These are phyloP conservation scores for Oryza rufipogon DNA, from an alignment of 176 grass and related monocot genomes.

Conservation along the genomic window DNA sequence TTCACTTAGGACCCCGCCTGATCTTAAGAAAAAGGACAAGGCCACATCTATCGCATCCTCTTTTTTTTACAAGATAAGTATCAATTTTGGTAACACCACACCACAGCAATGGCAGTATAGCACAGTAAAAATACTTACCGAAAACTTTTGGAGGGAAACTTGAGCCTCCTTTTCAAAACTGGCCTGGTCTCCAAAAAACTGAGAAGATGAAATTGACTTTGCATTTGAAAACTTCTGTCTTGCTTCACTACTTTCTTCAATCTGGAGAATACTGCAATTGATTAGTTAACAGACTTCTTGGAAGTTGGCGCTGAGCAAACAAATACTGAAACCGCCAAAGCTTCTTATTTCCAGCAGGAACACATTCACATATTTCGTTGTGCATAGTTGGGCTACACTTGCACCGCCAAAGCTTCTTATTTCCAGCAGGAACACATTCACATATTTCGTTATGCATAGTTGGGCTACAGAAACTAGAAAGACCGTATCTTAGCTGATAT, in stretches of 20 bases:
- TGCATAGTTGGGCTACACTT: not conserved
- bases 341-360: constrained; percentile 9
- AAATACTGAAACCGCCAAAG: not conserved
- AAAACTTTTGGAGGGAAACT: constrained; percentile 84
- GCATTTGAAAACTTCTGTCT: constrained; percentile 96
- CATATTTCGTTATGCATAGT: constrained; percentile 1
- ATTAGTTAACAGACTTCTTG: constrained; percentile 35
- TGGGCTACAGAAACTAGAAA: constrained; percentile 1
- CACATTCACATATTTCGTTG: not conserved
- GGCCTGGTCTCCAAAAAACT: constrained; percentile 79
- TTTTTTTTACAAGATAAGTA: not conserved
- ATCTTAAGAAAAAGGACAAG: not conserved
- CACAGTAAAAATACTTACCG: constrained; percentile 54
- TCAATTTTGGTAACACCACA: not conserved
- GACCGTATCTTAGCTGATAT: not conserved
- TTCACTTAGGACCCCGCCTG: not conserved
- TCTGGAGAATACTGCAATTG: constrained; percentile 46
- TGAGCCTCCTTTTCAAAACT: constrained; percentile 68
- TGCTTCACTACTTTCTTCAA: constrained; percentile 83
- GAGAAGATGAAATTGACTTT: constrained; percentile 98
- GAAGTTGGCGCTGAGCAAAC: constrained; percentile 4
- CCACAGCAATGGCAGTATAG: not conserved
- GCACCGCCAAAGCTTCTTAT: not conserved
- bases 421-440: constrained; percentile 8
- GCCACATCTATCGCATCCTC: not conserved